Conservation (phyloP, 2,329 filamentous ascomycete genomes). For the Curvularia spicifera region DNA sequence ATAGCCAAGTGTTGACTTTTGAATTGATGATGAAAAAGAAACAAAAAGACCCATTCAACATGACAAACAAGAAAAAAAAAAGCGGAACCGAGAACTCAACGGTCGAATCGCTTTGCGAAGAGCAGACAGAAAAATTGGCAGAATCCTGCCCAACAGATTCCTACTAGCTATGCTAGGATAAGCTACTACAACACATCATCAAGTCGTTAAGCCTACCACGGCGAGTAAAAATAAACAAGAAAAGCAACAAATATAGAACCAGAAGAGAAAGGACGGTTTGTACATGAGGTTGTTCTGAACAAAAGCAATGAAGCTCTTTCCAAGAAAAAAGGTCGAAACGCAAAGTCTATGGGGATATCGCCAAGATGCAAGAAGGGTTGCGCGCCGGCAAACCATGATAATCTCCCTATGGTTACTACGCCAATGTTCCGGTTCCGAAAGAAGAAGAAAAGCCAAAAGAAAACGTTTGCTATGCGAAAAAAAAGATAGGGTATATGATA, state of each 20-base stretch:
- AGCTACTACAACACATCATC: background rate
- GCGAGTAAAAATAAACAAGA: constrained; percentile 3
- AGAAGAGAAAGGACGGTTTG: constrained; percentile 16
- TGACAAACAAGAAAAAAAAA: constrained; percentile 2
- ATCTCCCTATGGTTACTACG: constrained; percentile 16
- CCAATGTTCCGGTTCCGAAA: constrained; percentile 20
- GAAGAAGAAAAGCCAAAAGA: constrained; percentile 9
- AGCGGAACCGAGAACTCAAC: constrained; percentile 2
- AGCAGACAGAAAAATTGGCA: constrained; percentile 17
- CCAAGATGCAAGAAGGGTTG: constrained; percentile 28
- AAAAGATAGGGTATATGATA: constrained; percentile 34
- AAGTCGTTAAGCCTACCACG: constrained; percentile 1
- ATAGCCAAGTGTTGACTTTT: constrained; percentile 8
- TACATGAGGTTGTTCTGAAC: constrained; percentile 13
- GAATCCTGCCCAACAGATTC: constrained; percentile 9
- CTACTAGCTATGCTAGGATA: constrained; percentile 4
- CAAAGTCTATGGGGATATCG: constrained; percentile 43
- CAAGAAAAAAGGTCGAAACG: constrained; percentile 16
- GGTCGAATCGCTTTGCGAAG: background rate
- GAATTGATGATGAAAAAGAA: constrained; percentile 8
- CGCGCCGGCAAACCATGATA: constrained; percentile 26
- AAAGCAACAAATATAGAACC: background rate
- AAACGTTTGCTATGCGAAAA: constrained; percentile 13
- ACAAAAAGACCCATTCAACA: background rate
- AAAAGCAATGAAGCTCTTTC: constrained; percentile 33